phyloP scores from a whole-genome alignment of 306 rosid species.

The Cercis canadensis region DNA sequence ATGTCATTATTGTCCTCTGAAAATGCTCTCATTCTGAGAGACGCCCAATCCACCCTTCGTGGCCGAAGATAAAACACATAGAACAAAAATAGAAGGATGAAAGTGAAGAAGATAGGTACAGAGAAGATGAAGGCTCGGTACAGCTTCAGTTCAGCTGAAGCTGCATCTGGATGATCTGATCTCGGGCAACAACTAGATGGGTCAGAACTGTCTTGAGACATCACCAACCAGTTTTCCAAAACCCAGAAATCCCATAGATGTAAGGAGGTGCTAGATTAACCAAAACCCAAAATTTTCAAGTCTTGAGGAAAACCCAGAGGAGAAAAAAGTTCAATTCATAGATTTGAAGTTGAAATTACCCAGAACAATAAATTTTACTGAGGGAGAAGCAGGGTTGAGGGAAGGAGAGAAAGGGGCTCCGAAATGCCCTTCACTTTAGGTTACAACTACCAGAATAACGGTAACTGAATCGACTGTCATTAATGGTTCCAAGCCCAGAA shows the following conservation, averaged over 20 bases:
- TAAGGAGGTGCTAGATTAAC: neutral
- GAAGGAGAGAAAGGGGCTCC: no score
- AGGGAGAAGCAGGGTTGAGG: no score
- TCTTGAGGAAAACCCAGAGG: constrained; percentile 7
- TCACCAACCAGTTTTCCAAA: constrained; percentile 8
- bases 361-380: no score
- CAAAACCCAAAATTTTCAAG: neutral
- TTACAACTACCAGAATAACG: no score
- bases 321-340: neutral
- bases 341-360: no score
- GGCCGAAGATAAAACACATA: constrained; percentile 81
- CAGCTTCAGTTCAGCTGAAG: constrained; percentile 48
- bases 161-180: constrained; percentile 30
- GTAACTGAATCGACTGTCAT: no score
- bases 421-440: no score
- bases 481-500: no score
- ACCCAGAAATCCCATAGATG: constrained; percentile 29
- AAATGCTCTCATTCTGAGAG: constrained; percentile 54
- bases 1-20: constrained; percentile 7
- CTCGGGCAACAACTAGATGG: constrained; percentile 34
- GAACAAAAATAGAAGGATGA: constrained; percentile 69
- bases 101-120: constrained; percentile 66
- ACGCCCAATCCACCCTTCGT: constrained; percentile 63
- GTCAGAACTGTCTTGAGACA: constrained; percentile 46
- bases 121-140: constrained; percentile 72